Evolutionary conservation across 75 land plant species (phyloP).

Genomic region (Selaginella moellendorffii): DNA sequence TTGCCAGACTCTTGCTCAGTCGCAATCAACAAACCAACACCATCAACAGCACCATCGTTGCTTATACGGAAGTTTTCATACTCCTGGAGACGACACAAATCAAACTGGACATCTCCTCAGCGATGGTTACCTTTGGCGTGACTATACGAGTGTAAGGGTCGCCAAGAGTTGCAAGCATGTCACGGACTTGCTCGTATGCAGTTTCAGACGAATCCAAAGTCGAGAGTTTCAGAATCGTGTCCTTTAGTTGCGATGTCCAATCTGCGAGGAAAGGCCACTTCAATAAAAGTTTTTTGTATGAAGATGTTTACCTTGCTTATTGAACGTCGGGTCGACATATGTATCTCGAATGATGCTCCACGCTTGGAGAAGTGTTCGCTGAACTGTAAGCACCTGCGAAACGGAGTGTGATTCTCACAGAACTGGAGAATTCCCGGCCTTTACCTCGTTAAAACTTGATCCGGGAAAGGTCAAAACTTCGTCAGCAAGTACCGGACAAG

Average conservation of each 20-base stretch:
- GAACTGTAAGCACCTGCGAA: constrained; percentile 69
- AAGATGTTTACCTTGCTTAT: constrained; percentile 93
- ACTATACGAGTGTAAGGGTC: constrained; percentile 92
- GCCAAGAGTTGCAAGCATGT: constrained; percentile 90
- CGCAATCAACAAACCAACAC: constrained; percentile 80
- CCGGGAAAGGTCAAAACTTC: neutral
- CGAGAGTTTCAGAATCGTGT: constrained; percentile 81
- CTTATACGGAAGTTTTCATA: constrained; percentile 88
- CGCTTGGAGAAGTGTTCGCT: constrained; percentile 84
- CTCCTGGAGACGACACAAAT: constrained; percentile 36
- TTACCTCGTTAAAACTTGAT: neutral
- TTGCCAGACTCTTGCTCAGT: constrained; percentile 67
- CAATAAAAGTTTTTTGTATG: too few relatives aligned
- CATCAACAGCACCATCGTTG: constrained; percentile 90
- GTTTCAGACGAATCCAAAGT: constrained; percentile 74
- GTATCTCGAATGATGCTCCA: constrained; percentile 94
- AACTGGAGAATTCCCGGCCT: neutral
- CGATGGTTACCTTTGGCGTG: constrained; percentile 61
- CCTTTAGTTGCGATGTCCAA: constrained; percentile 85
- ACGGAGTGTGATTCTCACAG: neutral
- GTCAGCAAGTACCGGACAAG: neutral
- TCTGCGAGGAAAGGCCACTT: constrained; percentile 30
- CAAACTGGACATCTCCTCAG: neutral
- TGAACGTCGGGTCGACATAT: constrained; percentile 86
- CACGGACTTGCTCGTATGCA: constrained; percentile 67